Conservation (phyloP, 2,329 filamentous ascomycete genomes). For the Botrytis hyacinthi region DNA sequence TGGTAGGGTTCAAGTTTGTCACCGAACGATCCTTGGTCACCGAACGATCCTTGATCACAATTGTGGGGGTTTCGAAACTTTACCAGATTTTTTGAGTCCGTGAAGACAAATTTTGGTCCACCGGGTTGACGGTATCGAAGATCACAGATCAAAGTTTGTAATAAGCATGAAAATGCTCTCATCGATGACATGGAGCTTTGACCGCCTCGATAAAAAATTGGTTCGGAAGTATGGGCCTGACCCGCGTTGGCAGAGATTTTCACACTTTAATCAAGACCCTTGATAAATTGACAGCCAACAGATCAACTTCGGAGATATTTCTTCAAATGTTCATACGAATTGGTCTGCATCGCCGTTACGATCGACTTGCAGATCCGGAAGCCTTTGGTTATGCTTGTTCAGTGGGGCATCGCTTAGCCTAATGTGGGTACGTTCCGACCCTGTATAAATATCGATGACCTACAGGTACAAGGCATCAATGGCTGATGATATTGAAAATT, state of each 20-base stretch:
- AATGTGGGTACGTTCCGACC: background rate
- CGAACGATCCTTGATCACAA: background rate
- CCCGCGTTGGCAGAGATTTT: background rate
- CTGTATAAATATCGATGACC: background rate
- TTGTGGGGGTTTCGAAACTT: background rate
- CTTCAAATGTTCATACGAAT: background rate
- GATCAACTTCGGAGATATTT: background rate
- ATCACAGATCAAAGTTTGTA: background rate
- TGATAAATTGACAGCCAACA: background rate
- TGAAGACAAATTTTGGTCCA: background rate
- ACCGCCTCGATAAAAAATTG: background rate
- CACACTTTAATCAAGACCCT: background rate
- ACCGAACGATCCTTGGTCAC: background rate
- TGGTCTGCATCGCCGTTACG: background rate
- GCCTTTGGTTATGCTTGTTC: background rate
- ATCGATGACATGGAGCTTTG: background rate
- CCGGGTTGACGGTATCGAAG: background rate
- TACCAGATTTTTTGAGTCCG: background rate
- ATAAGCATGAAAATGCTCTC: background rate
- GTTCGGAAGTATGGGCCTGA: background rate
- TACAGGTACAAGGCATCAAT: background rate
- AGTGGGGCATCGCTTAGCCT: background rate
- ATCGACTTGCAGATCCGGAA: background rate
- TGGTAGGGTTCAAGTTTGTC: background rate
- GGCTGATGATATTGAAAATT: background rate